phyloP scores from a whole-genome alignment of 305 asterid species.

The Fraxinus greggii region DNA sequence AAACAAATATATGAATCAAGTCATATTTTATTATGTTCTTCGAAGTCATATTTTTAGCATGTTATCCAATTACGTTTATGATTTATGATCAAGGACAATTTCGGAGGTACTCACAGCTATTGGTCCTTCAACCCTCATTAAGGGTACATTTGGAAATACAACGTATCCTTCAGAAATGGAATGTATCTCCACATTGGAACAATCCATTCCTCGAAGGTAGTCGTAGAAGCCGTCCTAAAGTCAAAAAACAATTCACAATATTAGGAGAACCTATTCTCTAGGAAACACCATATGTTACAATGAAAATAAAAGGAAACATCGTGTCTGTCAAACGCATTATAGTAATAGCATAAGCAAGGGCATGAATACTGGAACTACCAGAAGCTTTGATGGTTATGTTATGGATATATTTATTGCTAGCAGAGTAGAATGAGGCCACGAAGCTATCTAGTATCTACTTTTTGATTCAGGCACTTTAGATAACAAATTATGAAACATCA shows the following conservation, averaged over 20 bases:
- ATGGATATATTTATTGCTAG: neutral
- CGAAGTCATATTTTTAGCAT: neutral
- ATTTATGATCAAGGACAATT: neutral
- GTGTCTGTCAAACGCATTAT: neutral
- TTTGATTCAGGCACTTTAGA: neutral
- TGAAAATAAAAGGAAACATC: neutral
- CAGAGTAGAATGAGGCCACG: neutral
- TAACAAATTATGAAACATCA: neutral
- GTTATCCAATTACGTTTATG: neutral
- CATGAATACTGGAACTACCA: neutral
- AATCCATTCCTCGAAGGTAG: conserved; percentile 77
- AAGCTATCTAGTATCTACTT: neutral
- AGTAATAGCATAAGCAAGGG: neutral
- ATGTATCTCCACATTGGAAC: conserved; percentile 89
- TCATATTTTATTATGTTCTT: neutral
- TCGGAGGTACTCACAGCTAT: conserved; percentile 73
- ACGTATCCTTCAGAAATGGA: conserved; percentile 90
- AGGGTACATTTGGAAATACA: conserved; percentile 91
- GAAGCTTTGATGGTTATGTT: neutral
- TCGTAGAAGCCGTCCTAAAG: conserved; percentile 74
- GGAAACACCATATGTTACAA: neutral
- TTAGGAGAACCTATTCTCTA: neutral
- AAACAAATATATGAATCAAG: neutral
- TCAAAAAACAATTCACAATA: conserved; percentile 8
- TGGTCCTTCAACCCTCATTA: conserved; percentile 97